Conservation (phyloP, 148 eudicot genomes). For the Chenopodium suecicum region DNA sequence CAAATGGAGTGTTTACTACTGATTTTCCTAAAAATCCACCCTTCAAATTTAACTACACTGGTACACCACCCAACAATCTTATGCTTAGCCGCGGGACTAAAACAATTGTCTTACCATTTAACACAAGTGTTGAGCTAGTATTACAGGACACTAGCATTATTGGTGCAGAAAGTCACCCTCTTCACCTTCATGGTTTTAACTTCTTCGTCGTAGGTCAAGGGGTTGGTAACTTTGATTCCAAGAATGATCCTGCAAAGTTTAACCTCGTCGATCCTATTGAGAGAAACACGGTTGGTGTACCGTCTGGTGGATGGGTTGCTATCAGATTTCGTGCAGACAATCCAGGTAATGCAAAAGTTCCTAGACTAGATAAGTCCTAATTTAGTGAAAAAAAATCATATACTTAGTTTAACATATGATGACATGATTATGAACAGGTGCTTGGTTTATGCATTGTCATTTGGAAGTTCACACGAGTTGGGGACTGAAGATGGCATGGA, state of each 20-base stretch:
- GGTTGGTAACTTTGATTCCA: conserved; percentile 24
- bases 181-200: conserved; percentile 36
- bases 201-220: conserved; percentile 33
- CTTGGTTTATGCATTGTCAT: conserved; percentile 37
- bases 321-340: conserved; percentile 31
- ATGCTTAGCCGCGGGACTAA: conserved; percentile 16
- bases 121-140: conserved; percentile 29
- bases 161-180: conserved; percentile 31
- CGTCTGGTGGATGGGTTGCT: conserved; percentile 33
- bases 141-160: conserved; percentile 31
- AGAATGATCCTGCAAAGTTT: conserved; percentile 24
- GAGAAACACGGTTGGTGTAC: conserved; percentile 33
- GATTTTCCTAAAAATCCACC: conserved; percentile 24
- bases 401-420: too few relatives aligned
- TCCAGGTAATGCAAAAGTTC: conserved; percentile 17
- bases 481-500: conserved; percentile 38
- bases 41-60: conserved; percentile 24
- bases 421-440: conserved; percentile 13
- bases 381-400: too few relatives aligned
- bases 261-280: conserved; percentile 30
- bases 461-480: conserved; percentile 33
- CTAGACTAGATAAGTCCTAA: neutral
- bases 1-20: conserved; percentile 21
- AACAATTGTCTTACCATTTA: conserved; percentile 7
- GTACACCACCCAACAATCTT: conserved; percentile 22